Evolutionary conservation across 768 basidiomycete genomes (phyloP).

Genomic region (Artomyces pyxidatus): DNA sequence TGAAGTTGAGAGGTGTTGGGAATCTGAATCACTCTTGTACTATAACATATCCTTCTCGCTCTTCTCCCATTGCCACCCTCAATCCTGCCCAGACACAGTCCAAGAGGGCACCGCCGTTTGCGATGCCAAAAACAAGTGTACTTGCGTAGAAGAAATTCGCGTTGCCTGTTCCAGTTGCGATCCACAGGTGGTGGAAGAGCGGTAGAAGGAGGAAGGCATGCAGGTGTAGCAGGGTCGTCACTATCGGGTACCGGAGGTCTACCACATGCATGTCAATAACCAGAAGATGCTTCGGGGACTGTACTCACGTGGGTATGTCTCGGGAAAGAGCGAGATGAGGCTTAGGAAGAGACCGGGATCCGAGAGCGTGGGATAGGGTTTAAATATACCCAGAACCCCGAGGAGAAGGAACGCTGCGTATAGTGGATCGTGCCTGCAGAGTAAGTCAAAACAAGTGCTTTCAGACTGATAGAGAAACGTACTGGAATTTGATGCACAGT

Average conservation of each 20-base stretch:
- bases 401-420: constrained; percentile 70
- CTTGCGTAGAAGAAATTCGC: constrained; percentile 98
- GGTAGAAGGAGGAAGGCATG: constrained; percentile 84
- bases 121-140: constrained; percentile 88
- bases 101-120: constrained; percentile 73
- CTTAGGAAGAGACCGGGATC: constrained; percentile 83
- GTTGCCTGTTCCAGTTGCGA: constrained; percentile 86
- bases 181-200: constrained; percentile 88
- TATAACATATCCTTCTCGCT: constrained; percentile 46
- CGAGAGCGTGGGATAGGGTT: constrained; percentile 85
- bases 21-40: constrained; percentile 46
- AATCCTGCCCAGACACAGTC: constrained; percentile 84
- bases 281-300: not conserved
- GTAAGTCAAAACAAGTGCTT: not conserved
- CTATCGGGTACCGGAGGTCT: constrained; percentile 84
- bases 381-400: constrained; percentile 78
- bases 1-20: too few species aligned
- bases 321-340: constrained; percentile 76
- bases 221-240: constrained; percentile 73
- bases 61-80: constrained; percentile 56
- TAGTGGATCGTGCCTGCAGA: constrained; percentile 69
- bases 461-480: constrained; percentile 18
- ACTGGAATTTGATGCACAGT: constrained; percentile 85
- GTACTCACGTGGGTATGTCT: constrained; percentile 69
- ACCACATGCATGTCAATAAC: constrained; percentile 2